phyloP scores from a whole-genome alignment of 768 basidiomycete genomes.

The Psilocybe subaeruginosa region DNA sequence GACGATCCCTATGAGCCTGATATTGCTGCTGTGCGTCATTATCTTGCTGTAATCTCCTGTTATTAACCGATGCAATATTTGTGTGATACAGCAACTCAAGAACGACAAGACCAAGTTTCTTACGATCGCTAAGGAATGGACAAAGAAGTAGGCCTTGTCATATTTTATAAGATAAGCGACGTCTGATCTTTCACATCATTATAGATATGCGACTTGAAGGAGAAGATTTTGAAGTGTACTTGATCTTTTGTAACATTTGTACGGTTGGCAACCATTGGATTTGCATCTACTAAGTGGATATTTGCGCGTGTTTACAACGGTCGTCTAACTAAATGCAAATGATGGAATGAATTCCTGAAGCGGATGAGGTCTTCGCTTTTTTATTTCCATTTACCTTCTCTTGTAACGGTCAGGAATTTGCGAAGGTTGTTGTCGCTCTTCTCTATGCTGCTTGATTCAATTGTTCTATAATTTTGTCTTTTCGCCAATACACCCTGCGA shows the following conservation, averaged over 20 bases:
- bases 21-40: constrained; percentile 70
- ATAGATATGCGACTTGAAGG: constrained; percentile 20
- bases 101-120: constrained; percentile 76
- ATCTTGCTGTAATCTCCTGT: not conserved
- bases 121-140: constrained; percentile 79
- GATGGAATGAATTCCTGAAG: constrained; percentile 3
- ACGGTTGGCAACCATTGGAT: not conserved
- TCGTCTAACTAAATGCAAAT: not conserved
- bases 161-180: not conserved
- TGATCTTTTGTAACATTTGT: constrained; percentile 1
- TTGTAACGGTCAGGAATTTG: not conserved
- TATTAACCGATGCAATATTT: constrained; percentile 3
- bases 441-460: constrained; percentile 12
- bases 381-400: constrained; percentile 3
- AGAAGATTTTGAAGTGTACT: not conserved
- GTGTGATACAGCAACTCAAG: constrained; percentile 61
- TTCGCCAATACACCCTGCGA: constrained; percentile 26
- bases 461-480: constrained; percentile 15
- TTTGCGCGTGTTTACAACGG: constrained; percentile 14
- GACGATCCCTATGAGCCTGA: constrained; percentile 91
- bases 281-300: constrained; percentile 1
- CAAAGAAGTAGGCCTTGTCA: constrained; percentile 65
- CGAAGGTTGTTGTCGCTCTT: not conserved
- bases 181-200: not conserved
- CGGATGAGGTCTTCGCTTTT: not conserved